phyloP scores from a whole-genome alignment of 1,139 yeast species.

The Scheffersomyces quercinus region DNA sequence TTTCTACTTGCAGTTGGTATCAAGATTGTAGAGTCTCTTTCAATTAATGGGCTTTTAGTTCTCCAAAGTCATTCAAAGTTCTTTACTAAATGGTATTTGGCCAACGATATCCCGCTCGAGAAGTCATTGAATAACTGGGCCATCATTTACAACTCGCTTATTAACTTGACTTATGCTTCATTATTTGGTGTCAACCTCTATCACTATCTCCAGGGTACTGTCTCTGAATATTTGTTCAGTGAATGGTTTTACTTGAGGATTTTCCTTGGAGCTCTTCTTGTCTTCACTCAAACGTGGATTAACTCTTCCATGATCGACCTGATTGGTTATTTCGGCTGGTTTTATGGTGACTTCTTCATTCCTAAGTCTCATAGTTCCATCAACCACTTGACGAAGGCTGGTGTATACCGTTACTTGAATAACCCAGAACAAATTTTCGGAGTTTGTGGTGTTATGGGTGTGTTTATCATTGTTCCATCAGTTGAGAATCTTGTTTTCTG shows the following conservation, averaged over 20 bases:
- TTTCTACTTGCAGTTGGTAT: conserved; percentile 51
- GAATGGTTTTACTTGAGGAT: conserved; percentile 58
- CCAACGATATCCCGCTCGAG: conserved; percentile 66
- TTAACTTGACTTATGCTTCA: conserved; percentile 47
- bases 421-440: conserved; percentile 86
- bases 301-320: conserved; percentile 69
- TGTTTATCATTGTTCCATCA: conserved; percentile 63
- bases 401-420: conserved; percentile 80
- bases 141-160: conserved; percentile 59
- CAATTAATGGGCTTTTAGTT: conserved; percentile 54
- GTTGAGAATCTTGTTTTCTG: conserved; percentile 58
- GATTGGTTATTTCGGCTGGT: conserved; percentile 87
- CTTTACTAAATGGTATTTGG: conserved; percentile 67
- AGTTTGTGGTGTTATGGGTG: conserved; percentile 82
- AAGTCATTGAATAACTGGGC: conserved; percentile 81
- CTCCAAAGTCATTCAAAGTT: conserved; percentile 64
- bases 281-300: conserved; percentile 70
- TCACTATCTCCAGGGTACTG: conserved; percentile 22
- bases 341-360: conserved; percentile 83
- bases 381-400: conserved; percentile 66
- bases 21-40: conserved; percentile 54
- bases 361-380: conserved; percentile 46
- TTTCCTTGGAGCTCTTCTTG: conserved; percentile 55
- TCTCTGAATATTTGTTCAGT: conserved; percentile 21
- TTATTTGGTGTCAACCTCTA: conserved; percentile 44